Evolutionary conservation across 129 eudicot genomes (phyloP).

Genomic region (Pseudognaphalium luteoalbum): DNA sequence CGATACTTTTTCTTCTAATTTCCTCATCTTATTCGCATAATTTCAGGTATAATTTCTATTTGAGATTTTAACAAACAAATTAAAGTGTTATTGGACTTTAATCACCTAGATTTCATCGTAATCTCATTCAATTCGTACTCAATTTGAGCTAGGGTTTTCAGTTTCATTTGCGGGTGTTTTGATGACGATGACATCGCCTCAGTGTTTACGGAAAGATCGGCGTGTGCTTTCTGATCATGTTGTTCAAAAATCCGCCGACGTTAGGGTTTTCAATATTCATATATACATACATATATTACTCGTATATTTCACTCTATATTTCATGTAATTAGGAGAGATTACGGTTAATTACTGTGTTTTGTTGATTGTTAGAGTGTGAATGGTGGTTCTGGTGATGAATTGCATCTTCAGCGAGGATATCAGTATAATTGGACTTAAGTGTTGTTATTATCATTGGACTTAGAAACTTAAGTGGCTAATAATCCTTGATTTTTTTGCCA

Average conservation of each 20-base stretch:
- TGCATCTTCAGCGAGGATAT: conserved; percentile 32
- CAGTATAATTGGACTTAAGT: background rate
- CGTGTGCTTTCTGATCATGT: conserved; percentile 69
- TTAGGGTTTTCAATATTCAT: conserved; percentile 14
- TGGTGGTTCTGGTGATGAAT: conserved; percentile 46
- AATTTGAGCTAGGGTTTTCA: background rate
- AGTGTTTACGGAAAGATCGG: conserved; percentile 73
- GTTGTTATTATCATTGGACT: background rate
- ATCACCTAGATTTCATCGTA: conserved; percentile 1
- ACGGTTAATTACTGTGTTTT: conserved; percentile 38
- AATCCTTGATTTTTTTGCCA: background rate
- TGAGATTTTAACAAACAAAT: too few species aligned
- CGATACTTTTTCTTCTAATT: too few species aligned
- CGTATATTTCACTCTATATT: background rate
- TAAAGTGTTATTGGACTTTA: background rate
- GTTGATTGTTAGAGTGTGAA: conserved; percentile 18
- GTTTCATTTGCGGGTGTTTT: conserved; percentile 37
- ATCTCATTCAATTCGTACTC: conserved; percentile 23
- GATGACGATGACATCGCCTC: conserved; percentile 50
- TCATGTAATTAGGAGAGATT: conserved; percentile 50
- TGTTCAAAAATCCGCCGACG: conserved; percentile 50
- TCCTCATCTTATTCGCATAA: too few species aligned
- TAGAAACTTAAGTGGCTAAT: background rate
- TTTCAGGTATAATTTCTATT: too few species aligned
- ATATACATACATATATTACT: too few species aligned